Percentiles rank a stretch among this genome's conserved stretches.
Conservation (phyloP, 148 eudicot genomes). For the Rhododendron vialii region DNA sequence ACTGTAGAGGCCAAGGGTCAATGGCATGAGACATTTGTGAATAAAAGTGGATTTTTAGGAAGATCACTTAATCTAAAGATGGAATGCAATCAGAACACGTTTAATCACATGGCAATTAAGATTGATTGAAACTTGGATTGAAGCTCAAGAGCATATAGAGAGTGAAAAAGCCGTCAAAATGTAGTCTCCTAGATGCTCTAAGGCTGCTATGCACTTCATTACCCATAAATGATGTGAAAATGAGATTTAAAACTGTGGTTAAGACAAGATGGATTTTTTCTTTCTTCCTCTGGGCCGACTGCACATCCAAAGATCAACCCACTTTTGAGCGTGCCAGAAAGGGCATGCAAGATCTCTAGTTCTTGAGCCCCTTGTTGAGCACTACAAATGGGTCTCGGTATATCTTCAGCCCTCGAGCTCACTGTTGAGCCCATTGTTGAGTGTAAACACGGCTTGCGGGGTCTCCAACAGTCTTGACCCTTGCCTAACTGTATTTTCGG, state of each 20-base stretch:
- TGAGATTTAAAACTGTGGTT: background rate
- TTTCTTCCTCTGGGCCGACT: background rate
- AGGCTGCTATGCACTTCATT: background rate
- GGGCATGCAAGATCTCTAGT: background rate
- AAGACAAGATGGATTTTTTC: background rate
- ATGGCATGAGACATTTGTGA: background rate
- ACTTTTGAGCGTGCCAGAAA: background rate
- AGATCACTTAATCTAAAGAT: background rate
- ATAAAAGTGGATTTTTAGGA: background rate
- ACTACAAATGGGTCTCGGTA: background rate
- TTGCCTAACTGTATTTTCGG: background rate
- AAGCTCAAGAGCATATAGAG: background rate
- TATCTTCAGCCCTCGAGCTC: background rate
- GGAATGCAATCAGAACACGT: background rate
- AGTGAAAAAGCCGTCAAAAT: background rate
- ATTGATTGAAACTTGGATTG: background rate
- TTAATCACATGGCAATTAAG: too few species aligned
- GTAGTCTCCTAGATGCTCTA: background rate
- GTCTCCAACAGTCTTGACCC: background rate
- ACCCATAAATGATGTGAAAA: background rate
- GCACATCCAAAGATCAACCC: background rate
- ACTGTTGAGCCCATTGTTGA: background rate
- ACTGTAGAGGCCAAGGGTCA: background rate
- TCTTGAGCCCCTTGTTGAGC: background rate
- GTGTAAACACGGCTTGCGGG: background rate